Percentiles rank a stretch among this genome's conserved stretches.
Evolutionary conservation across 2,329 filamentous ascomycete species (phyloP).

Genomic region (Trichoderma endophyticum): DNA sequence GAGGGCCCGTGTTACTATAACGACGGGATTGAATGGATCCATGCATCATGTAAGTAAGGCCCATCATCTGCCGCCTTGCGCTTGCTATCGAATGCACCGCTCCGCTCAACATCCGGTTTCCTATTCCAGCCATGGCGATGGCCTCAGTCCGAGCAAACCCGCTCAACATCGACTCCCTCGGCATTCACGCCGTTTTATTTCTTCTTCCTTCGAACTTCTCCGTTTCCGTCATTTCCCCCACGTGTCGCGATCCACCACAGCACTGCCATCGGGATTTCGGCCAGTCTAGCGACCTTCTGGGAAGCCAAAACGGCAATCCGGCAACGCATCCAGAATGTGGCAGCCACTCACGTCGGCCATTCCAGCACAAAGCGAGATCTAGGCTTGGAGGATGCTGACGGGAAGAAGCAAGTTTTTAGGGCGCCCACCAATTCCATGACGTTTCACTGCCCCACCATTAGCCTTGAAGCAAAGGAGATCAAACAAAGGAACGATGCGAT

Average conservation of each 20-base stretch:
- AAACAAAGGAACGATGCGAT: neutral
- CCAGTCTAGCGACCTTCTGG: slow-evolving; percentile 9
- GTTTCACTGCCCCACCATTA: neutral
- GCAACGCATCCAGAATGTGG: neutral
- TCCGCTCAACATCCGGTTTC: neutral
- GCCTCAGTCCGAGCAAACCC: neutral
- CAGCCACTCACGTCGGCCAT: neutral
- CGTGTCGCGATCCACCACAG: slow-evolving; percentile 1
- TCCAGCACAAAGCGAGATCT: neutral
- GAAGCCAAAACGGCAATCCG: slow-evolving; percentile 10
- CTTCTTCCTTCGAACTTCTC: neutral
- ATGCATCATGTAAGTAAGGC: neutral
- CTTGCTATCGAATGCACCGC: neutral
- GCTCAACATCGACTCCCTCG: neutral
- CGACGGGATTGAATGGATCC: neutral
- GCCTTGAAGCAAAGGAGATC: neutral
- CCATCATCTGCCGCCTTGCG: neutral
- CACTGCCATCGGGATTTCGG: slow-evolving; percentile 4
- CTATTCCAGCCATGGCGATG: neutral
- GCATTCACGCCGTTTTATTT: neutral
- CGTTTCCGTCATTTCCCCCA: neutral
- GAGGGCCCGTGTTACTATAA: neutral
- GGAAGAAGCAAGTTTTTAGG: slow-evolving; percentile 12
- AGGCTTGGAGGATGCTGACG: neutral
- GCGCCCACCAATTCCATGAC: slow-evolving; percentile 13